These are phyloP conservation scores for Thozetella sp. DNA, from an alignment of 495 filamentous ascomycete genomes.

Conservation along the genomic window DNA sequence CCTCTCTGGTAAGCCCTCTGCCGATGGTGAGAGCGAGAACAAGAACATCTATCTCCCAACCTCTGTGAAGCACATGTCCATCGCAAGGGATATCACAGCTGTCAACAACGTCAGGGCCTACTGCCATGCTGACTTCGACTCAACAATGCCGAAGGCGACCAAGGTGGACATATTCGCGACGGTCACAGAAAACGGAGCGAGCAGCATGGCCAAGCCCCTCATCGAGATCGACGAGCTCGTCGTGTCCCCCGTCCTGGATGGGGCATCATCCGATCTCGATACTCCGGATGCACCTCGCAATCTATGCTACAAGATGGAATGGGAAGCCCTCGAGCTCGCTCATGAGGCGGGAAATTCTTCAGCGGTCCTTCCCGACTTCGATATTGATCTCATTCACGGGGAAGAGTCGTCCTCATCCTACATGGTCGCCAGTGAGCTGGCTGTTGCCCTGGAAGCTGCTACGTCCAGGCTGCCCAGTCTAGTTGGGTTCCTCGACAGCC, in stretches of 20 bases:
- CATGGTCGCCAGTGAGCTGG: background rate
- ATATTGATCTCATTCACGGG: background rate
- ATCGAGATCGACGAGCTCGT: constrained; percentile 37
- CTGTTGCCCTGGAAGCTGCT: background rate
- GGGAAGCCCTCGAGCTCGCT: constrained; percentile 40
- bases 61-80: constrained; percentile 33
- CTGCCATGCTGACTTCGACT: constrained; percentile 30
- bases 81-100: constrained; percentile 31
- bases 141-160: constrained; percentile 27
- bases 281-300: constrained; percentile 18
- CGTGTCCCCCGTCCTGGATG: constrained; percentile 40
- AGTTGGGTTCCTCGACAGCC: background rate
- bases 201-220: constrained; percentile 18
- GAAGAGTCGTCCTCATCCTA: background rate
- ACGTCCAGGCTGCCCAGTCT: background rate
- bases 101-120: constrained; percentile 30
- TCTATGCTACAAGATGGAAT: constrained; percentile 44
- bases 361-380: constrained; percentile 13
- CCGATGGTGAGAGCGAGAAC: constrained; percentile 11
- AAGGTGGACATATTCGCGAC: constrained; percentile 35
- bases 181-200: constrained; percentile 11
- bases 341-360: constrained; percentile 16
- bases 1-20: constrained; percentile 26
- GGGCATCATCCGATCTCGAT: constrained; percentile 15
- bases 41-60: constrained; percentile 42